Percentiles rank a stretch among this genome's conserved stretches.
These are phyloP conservation scores for Ceratobasidium sp. DNA, from an alignment of 1,284 basidiomycete species.

Conservation along the genomic window DNA sequence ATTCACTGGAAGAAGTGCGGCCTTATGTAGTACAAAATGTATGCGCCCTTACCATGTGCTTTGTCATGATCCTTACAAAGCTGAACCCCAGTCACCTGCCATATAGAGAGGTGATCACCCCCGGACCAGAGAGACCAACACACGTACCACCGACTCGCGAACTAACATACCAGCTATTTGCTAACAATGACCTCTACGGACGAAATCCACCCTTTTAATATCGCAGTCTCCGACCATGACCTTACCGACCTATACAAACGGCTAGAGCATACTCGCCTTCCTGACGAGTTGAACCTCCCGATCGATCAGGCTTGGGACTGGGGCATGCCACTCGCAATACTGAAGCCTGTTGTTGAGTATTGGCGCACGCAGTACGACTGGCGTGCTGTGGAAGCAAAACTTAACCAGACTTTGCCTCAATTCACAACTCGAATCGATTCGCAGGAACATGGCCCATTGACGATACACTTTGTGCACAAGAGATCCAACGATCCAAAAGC, in stretches of 20 bases:
- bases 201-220: slow-evolving; percentile 45
- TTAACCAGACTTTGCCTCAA: slow-evolving; percentile 47
- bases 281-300: slow-evolving; percentile 46
- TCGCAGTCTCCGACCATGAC: slow-evolving; percentile 42
- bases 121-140: not conserved
- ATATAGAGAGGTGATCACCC: not conserved
- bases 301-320: slow-evolving; percentile 45
- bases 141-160: not conserved
- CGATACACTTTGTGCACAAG: slow-evolving; percentile 46
- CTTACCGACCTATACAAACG: slow-evolving; percentile 43
- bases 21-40: not conserved
- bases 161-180: too few relatives aligned
- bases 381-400: slow-evolving; percentile 44
- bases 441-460: slow-evolving; percentile 23
- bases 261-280: slow-evolving; percentile 45
- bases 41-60: not conserved
- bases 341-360: slow-evolving; percentile 46
- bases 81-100: not conserved
- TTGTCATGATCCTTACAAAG: slow-evolving; percentile 1
- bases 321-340: slow-evolving; percentile 46
- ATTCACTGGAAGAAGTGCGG: too few relatives aligned
- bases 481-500: slow-evolving; percentile 41
- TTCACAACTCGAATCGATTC: slow-evolving; percentile 45
- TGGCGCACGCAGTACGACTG: slow-evolving; percentile 47
- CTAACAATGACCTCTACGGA: not conserved